phyloP scores from a whole-genome alignment of 495 filamentous ascomycete genomes.

The Penicillium bialowiezense region DNA sequence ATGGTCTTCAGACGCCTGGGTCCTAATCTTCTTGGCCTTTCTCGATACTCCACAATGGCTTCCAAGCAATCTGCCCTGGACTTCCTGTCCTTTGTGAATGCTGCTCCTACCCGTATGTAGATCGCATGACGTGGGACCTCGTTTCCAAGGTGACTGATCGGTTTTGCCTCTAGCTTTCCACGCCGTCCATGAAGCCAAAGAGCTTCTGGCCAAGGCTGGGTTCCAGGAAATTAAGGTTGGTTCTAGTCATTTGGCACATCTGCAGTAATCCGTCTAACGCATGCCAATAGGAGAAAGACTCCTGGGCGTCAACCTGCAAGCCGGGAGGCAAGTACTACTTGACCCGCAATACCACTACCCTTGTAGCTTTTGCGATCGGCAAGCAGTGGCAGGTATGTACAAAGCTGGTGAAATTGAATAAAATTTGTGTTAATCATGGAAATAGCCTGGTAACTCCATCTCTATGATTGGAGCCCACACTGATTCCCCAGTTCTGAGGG shows the following conservation, averaged over 20 bases:
- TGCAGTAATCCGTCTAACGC: not conserved
- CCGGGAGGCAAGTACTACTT: slow-evolving; percentile 95
- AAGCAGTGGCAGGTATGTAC: slow-evolving; percentile 74
- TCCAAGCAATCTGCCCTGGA: slow-evolving; percentile 66
- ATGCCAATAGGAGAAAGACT: slow-evolving; percentile 68
- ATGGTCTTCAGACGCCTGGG: slow-evolving; percentile 9
- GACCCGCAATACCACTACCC: slow-evolving; percentile 89
- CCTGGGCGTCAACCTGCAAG: slow-evolving; percentile 75
- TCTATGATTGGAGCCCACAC: slow-evolving; percentile 97
- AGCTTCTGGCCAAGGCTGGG: slow-evolving; percentile 72
- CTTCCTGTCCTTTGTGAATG: slow-evolving; percentile 91
- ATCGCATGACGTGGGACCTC: slow-evolving; percentile 1
- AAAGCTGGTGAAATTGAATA: no score
- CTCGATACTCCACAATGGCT: slow-evolving; percentile 49
- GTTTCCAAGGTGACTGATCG: slow-evolving; percentile 22
- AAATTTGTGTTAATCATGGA: not conserved
- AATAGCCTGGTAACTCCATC: slow-evolving; percentile 81
- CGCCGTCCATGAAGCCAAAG: slow-evolving; percentile 76
- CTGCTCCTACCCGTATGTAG: slow-evolving; percentile 83
- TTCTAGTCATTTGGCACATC: not conserved
- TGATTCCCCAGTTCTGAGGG: slow-evolving; percentile 83
- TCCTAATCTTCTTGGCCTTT: slow-evolving; percentile 6
- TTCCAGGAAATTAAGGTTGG: slow-evolving; percentile 77
- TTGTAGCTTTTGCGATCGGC: slow-evolving; percentile 93
- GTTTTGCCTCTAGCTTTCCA: slow-evolving; percentile 70